These are phyloP conservation scores for Boletellus sp. DNA, from an alignment of 768 basidiomycete genomes.

Conservation along the genomic window DNA sequence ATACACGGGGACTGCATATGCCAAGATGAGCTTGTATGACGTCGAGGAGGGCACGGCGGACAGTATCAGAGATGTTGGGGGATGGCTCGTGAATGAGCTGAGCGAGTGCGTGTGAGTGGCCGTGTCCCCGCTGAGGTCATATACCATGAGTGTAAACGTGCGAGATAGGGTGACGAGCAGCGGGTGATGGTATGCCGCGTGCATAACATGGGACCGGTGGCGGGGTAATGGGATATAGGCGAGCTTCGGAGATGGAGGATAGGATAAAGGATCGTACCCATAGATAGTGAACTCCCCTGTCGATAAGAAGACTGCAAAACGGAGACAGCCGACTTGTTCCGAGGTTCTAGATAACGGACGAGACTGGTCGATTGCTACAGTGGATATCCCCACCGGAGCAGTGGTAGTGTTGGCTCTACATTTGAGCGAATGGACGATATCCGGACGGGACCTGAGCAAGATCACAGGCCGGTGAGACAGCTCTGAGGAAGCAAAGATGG, in stretches of 20 bases:
- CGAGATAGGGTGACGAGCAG: constrained; percentile 69
- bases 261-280: constrained; percentile 44
- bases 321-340: constrained; percentile 30
- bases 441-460: constrained; percentile 18
- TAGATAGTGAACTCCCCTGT: constrained; percentile 67
- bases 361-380: constrained; percentile 74
- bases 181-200: constrained; percentile 75
- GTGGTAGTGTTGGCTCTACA: constrained; percentile 39
- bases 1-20: constrained; percentile 75
- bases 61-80: constrained; percentile 77
- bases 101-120: constrained; percentile 62
- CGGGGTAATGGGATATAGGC: constrained; percentile 45
- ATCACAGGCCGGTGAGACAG: constrained; percentile 21
- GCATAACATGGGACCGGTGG: constrained; percentile 48
- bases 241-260: constrained; percentile 39
- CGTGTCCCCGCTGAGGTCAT: constrained; percentile 55
- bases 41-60: constrained; percentile 51
- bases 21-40: constrained; percentile 69
- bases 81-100: constrained; percentile 73
- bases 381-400: constrained; percentile 45
- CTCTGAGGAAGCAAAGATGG: constrained; percentile 52
- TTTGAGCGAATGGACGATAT: constrained; percentile 37
- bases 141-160: constrained; percentile 66
- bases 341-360: constrained; percentile 40
- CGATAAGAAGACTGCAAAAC: constrained; percentile 59